These are phyloP conservation scores for Trichoderma koningiopsis DNA, from an alignment of 2,329 filamentous ascomycete species.

Conservation along the genomic window DNA sequence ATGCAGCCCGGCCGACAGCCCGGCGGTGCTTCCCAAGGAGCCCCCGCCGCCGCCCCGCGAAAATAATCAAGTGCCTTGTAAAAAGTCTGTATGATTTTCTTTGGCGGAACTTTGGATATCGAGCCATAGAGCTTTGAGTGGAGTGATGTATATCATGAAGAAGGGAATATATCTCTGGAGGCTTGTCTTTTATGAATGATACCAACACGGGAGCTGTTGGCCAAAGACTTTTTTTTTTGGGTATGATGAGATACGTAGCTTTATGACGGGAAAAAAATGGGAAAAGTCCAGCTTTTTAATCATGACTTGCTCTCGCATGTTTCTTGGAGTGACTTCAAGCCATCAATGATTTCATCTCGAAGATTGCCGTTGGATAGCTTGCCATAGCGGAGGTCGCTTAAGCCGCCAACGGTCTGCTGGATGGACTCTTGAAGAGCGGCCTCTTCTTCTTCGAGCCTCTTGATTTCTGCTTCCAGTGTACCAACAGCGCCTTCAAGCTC, in stretches of 20 bases:
- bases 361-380: slow-evolving; percentile 67
- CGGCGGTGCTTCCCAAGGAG: slow-evolving; percentile 26
- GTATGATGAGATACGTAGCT: slow-evolving; percentile 22
- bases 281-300: neutral
- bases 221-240: slow-evolving; percentile 5
- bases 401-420: slow-evolving; percentile 65
- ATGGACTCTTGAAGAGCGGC: slow-evolving; percentile 61
- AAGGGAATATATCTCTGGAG: neutral
- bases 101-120: neutral
- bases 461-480: slow-evolving; percentile 69
- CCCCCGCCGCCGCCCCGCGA: neutral
- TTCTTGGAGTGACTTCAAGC: slow-evolving; percentile 58
- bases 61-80: slow-evolving; percentile 6
- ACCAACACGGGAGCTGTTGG: slow-evolving; percentile 10
- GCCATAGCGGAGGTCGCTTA: slow-evolving; percentile 84
- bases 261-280: slow-evolving; percentile 3
- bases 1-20: slow-evolving; percentile 32
- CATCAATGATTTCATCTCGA: slow-evolving; percentile 66
- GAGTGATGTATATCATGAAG: slow-evolving; percentile 19
- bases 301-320: slow-evolving; percentile 56
- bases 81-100: neutral
- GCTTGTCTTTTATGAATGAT: slow-evolving; percentile 7
- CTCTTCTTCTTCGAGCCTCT: slow-evolving; percentile 66
- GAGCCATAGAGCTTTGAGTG: neutral
- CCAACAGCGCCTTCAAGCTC: slow-evolving; percentile 68